Evolutionary conservation across 257 asterid genomes (phyloP).

Genomic region (Fraxinus anomala): DNA sequence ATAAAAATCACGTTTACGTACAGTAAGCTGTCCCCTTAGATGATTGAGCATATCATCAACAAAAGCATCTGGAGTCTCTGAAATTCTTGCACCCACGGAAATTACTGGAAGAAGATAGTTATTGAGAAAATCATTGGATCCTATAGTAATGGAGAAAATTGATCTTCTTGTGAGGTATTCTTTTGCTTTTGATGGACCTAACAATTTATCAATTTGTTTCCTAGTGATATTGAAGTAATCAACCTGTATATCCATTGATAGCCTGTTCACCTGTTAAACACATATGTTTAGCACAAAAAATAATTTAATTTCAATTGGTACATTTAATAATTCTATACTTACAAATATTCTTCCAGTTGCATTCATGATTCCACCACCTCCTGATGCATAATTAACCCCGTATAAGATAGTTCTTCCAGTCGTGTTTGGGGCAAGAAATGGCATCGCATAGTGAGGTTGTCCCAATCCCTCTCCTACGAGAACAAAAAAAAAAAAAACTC

Average conservation of each 20-base stretch:
- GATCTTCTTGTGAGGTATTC: conserved; percentile 56
- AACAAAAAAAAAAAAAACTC: not conserved
- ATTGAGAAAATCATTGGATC: conserved; percentile 90
- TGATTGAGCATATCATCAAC: conserved; percentile 67
- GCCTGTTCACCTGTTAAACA: conserved; percentile 71
- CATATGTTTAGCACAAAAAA: not conserved
- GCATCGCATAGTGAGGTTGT: conserved; percentile 63
- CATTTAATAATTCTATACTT: conserved; percentile 28
- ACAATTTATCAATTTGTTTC: conserved; percentile 52
- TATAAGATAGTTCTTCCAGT: conserved; percentile 62
- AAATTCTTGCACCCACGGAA: conserved; percentile 70
- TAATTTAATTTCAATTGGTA: not conserved
- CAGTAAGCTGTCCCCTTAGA: conserved; percentile 76
- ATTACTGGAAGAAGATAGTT: conserved; percentile 81
- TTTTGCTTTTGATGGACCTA: conserved; percentile 73
- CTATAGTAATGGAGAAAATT: conserved; percentile 78
- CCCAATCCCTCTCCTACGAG: conserved; percentile 78
- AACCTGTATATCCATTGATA: conserved; percentile 84
- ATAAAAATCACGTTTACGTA: conserved; percentile 20
- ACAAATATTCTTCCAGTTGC: conserved; percentile 85
- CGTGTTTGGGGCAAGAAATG: conserved; percentile 87
- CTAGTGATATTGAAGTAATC: conserved; percentile 93
- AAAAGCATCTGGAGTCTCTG: conserved; percentile 66
- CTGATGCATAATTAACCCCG: conserved; percentile 94
- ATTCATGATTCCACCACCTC: conserved; percentile 95